Percentiles rank a stretch among this genome's conserved stretches.
phyloP scores from a whole-genome alignment of 331 rosid species.

The Acacia concinna region DNA sequence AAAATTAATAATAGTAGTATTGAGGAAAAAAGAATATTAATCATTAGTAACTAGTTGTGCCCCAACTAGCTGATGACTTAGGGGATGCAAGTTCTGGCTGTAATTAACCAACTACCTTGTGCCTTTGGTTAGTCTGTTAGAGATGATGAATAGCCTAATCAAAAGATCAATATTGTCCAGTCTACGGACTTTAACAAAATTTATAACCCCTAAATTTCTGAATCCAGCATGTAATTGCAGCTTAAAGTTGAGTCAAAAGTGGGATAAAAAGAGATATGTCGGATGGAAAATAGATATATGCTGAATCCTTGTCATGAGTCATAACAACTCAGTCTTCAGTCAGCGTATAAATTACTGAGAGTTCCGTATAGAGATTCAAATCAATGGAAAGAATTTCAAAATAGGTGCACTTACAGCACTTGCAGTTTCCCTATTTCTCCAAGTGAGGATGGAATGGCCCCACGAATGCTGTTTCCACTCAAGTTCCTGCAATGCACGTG shows the following conservation, averaged over 20 bases:
- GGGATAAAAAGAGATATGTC: background rate
- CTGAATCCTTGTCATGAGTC: background rate
- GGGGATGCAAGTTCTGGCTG: background rate
- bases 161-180: background rate
- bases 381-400: background rate
- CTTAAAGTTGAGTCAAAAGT: background rate
- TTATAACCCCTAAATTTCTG: background rate
- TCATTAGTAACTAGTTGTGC: background rate
- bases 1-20: background rate
- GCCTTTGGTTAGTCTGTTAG: background rate
- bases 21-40: background rate
- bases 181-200: background rate
- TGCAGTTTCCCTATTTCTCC: constrained; percentile 68
- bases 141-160: background rate
- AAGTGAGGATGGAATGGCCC: constrained; percentile 76
- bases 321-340: constrained; percentile 2
- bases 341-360: background rate
- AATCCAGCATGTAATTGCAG: background rate
- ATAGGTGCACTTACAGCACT: constrained; percentile 66
- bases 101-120: background rate
- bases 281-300: background rate
- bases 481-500: constrained; percentile 62
- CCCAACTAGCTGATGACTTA: background rate
- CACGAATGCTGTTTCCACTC: constrained; percentile 84
- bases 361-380: background rate